Base-by-base conservation (phyloP, 1,284 basidiomycete genomes). In the Cystobasidium slooffiae region DNA sequence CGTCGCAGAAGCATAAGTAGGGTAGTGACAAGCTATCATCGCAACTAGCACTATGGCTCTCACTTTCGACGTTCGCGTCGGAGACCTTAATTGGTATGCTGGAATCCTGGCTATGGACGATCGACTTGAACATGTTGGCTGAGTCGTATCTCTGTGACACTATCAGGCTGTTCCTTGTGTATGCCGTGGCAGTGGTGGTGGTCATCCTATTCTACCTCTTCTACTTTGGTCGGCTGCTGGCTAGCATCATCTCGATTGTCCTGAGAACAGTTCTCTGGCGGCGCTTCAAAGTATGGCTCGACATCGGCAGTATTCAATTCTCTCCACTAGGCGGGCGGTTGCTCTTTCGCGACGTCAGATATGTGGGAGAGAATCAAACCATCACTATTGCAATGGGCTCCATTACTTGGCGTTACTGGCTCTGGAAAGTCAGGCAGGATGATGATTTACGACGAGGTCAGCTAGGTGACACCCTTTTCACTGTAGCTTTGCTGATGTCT, bases 351-450 rank as follows among this genome's bases (percentile, higher is more conserved):
- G 91, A 96, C 80, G 82, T 95, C 31, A 85, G 87, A 41, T 97
- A 96, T 81, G 88, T 95, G 82, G 94, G 92, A 0, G 91, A 91
- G 80, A 96, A 94, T 82, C 90, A 95, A 81, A 92, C 91, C 9
- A 85, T 94, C 59, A 88, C 88, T 75, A 87, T 93, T 63, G 87
- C 93, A 6, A 53, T 92, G 81, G 90, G 89, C 1, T 88, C 93
- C 80, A 82, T 97, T 64, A 90, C 90, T 77, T 97, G 94, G 92
- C 86, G 92, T 76, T 97, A 94, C 82, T 97, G 94, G 94, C 87
- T 93, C 69, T 88, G 92, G 78, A 74, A 86, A 81, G 79, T 91
- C 86, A 85, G 86, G 72, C 85, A 87, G 56, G 84, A 86, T 31
- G 86, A 85, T 52, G 84, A 81, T 74, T 84, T 85, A 63, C 67